phyloP scores from a whole-genome alignment of 345 rosid species.

The Combretum micranthum region DNA sequence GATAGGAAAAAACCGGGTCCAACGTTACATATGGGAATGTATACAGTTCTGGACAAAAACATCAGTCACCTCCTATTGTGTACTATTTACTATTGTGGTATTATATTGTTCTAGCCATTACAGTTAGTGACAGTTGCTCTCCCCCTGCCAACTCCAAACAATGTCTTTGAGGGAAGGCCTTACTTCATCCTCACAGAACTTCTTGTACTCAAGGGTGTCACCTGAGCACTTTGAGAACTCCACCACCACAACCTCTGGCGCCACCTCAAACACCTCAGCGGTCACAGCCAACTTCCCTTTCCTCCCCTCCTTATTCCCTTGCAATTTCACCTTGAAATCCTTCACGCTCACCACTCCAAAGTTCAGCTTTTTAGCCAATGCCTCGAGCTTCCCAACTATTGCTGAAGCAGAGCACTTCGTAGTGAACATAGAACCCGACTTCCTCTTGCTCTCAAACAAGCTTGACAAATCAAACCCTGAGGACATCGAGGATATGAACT shows the following conservation, averaged over 20 bases:
- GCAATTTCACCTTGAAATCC: slow-evolving; percentile 31
- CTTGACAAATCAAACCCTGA: slow-evolving; percentile 44
- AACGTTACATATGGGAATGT: no score
- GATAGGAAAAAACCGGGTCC: no score
- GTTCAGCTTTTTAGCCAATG: slow-evolving; percentile 28
- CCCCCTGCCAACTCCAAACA: slow-evolving; percentile 52
- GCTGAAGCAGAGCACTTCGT: slow-evolving; percentile 30
- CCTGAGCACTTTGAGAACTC: slow-evolving; percentile 34
- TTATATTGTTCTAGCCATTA: neutral
- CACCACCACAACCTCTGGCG: slow-evolving; percentile 36
- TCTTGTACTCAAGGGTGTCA: slow-evolving; percentile 37
- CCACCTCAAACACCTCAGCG: slow-evolving; percentile 35
- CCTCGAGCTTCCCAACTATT: slow-evolving; percentile 29
- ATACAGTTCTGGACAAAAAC: no score
- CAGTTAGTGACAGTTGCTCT: slow-evolving; percentile 12
- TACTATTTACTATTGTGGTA: neutral
- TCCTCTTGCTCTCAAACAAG: slow-evolving; percentile 30
- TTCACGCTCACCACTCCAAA: slow-evolving; percentile 27
- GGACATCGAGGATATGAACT: slow-evolving; percentile 43
- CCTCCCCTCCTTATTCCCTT: slow-evolving; percentile 36
- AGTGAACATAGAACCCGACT: slow-evolving; percentile 34
- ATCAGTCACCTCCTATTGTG: no score
- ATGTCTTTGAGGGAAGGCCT: slow-evolving; percentile 44
- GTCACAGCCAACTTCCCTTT: slow-evolving; percentile 33
- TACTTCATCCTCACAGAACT: slow-evolving; percentile 32